These are phyloP conservation scores for Ascobolus immersus DNA, from an alignment of 495 filamentous ascomycete genomes.

Conservation along the genomic window DNA sequence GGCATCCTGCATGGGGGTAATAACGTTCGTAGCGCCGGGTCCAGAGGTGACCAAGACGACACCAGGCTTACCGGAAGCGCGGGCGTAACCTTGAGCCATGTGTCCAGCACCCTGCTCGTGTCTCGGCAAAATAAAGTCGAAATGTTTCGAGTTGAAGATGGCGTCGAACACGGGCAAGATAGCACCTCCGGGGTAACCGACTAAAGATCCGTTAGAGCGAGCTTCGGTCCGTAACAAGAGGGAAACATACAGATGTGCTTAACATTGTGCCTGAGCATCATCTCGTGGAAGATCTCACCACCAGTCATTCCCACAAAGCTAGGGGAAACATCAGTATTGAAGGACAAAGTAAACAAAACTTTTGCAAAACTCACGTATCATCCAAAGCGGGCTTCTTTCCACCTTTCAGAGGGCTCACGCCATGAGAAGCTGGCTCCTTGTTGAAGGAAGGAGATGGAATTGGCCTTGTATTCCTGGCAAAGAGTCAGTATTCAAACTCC, in stretches of 20 bases:
- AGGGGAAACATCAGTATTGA: slow-evolving; percentile 13
- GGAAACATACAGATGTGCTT: slow-evolving; percentile 63
- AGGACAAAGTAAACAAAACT: slow-evolving; percentile 6
- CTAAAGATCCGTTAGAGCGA: slow-evolving; percentile 12
- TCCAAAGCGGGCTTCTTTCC: slow-evolving; percentile 41
- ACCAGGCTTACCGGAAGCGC: slow-evolving; percentile 47
- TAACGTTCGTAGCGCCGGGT: slow-evolving; percentile 52
- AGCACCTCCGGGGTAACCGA: slow-evolving; percentile 54
- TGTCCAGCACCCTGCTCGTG: slow-evolving; percentile 64
- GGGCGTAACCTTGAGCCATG: slow-evolving; percentile 59
- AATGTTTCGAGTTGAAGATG: slow-evolving; percentile 57
- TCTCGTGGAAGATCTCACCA: slow-evolving; percentile 95
- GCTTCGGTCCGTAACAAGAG: neutral
- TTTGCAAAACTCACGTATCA: slow-evolving; percentile 31
- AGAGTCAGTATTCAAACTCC: slow-evolving; percentile 8
- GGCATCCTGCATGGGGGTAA: slow-evolving; percentile 58
- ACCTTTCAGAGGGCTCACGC: slow-evolving; percentile 46
- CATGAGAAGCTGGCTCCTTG: slow-evolving; percentile 26
- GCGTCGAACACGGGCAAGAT: slow-evolving; percentile 70
- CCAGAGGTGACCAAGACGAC: slow-evolving; percentile 60
- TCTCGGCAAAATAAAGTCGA: slow-evolving; percentile 52
- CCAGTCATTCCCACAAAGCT: slow-evolving; percentile 88
- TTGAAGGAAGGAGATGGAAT: slow-evolving; percentile 51
- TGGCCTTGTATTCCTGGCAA: slow-evolving; percentile 20
- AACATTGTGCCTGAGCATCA: slow-evolving; percentile 83